phyloP scores from a whole-genome alignment of 208 protist species.

The Leptomonas seymouri region DNA sequence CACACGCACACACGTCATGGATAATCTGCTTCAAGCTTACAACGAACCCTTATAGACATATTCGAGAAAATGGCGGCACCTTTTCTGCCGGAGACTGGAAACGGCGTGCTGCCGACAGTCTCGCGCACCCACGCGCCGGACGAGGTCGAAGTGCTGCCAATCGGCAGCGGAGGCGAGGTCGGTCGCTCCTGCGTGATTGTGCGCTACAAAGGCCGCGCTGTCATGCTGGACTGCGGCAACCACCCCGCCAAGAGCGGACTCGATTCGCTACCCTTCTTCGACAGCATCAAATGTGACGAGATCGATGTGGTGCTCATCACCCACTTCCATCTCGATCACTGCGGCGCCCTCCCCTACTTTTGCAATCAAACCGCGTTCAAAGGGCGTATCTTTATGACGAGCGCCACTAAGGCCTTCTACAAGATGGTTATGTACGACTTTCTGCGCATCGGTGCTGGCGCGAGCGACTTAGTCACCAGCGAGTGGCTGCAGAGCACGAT shows the following conservation, averaged over 20 bases:
- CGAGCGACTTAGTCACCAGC: constrained; percentile 92
- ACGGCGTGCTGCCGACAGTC: neutral
- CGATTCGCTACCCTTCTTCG: constrained; percentile 97
- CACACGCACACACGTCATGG: too few relatives aligned
- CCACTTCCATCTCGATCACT: constrained; percentile 99
- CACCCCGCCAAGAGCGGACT: constrained; percentile 97
- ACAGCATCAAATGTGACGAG: constrained; percentile 92
- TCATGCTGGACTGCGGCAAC: constrained; percentile 99
- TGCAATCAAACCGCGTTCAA: constrained; percentile 96
- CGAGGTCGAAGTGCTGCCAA: constrained; percentile 94
- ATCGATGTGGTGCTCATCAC: constrained; percentile 97
- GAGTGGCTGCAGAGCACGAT: constrained; percentile 95
- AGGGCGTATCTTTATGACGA: constrained; percentile 98
- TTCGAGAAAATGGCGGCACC: constrained; percentile 15
- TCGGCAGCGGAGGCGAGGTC: constrained; percentile 98
- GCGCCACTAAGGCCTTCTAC: constrained; percentile 97
- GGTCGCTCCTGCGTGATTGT: constrained; percentile 97
- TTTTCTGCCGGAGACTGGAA: constrained; percentile 22
- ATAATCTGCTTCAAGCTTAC: too few relatives aligned
- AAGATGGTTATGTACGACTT: constrained; percentile 98
- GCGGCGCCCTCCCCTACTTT: constrained; percentile 96
- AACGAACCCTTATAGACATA: neutral
- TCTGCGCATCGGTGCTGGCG: constrained; percentile 89
- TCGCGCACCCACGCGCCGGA: constrained; percentile 36
- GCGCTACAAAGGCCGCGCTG: constrained; percentile 95